phyloP scores from a whole-genome alignment of 179 eudicot genomes.

The Nepenthes alata region DNA sequence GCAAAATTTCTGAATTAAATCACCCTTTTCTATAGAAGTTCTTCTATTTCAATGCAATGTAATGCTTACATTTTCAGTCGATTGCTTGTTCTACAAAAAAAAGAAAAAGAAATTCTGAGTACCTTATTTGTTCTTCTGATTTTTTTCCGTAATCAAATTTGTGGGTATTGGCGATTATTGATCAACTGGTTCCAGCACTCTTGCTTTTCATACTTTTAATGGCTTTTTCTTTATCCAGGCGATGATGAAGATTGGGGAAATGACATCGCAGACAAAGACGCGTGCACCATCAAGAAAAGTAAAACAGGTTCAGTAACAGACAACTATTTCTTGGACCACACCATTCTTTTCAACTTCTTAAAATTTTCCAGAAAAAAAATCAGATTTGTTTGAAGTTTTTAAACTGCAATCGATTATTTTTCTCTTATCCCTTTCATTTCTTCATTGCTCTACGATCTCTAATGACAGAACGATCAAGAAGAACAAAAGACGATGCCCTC shows the following conservation, averaged over 20 bases:
- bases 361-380: background rate
- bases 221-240: constrained; percentile 39
- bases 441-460: background rate
- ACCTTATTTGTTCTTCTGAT: too few species aligned
- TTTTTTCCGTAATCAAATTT: too few species aligned
- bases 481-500: constrained; percentile 31
- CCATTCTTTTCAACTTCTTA: background rate
- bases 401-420: background rate
- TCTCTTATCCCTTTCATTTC: background rate
- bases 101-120: too few species aligned
- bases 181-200: too few species aligned
- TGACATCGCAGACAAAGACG: constrained; percentile 42
- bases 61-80: constrained; percentile 2
- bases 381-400: background rate
- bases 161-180: too few species aligned
- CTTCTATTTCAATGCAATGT: constrained; percentile 18
- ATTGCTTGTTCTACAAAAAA: too few species aligned
- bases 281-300: constrained; percentile 79
- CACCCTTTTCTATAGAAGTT: constrained; percentile 19
- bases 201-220: too few species aligned
- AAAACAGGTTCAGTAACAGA: constrained; percentile 31
- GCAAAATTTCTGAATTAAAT: constrained; percentile 10
- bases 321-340: constrained; percentile 37
- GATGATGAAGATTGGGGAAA: constrained; percentile 71
- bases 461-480: constrained; percentile 34